These are phyloP conservation scores for Blastomyces parvus DNA, from an alignment of 2,329 filamentous ascomycete genomes.

Conservation along the genomic window DNA sequence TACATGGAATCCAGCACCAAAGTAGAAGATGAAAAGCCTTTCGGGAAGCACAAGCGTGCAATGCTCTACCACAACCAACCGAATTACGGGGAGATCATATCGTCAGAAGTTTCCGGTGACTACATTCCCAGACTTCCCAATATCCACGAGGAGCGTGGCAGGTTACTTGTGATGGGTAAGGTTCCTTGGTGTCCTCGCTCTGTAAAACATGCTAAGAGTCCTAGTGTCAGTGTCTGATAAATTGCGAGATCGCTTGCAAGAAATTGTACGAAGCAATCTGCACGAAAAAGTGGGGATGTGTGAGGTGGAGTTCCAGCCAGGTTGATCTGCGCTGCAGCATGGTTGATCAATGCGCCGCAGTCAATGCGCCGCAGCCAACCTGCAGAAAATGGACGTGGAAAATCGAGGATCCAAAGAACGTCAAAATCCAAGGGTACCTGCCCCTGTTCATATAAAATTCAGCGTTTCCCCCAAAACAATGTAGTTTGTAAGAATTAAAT, in stretches of 20 bases:
- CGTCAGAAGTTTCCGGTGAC: conserved; percentile 17
- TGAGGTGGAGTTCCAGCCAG: neutral
- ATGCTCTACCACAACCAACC: conserved; percentile 18
- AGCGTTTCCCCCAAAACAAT: neutral
- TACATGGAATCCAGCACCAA: conserved; percentile 17
- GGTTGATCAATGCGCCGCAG: neutral
- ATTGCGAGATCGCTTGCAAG: neutral
- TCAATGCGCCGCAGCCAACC: too few species aligned
- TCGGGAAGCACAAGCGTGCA: conserved; percentile 19
- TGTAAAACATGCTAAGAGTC: neutral
- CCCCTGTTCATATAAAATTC: neutral
- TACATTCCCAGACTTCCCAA: conserved; percentile 18
- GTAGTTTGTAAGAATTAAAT: neutral
- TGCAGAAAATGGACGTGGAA: neutral
- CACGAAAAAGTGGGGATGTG: neutral
- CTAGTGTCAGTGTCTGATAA: neutral
- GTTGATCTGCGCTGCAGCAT: neutral
- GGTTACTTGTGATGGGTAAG: conserved; percentile 19
- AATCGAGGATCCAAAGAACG: neutral
- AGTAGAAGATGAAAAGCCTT: conserved; percentile 13
- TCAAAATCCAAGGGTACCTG: neutral
- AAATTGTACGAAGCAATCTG: neutral
- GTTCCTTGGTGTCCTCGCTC: neutral
- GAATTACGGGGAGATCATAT: conserved; percentile 19
- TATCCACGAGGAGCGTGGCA: conserved; percentile 16